Evolutionary conservation across 148 eudicot species (phyloP), one percentile per base, ranked within the genome.

Genomic region (Rhododendron kiyosumense): DNA sequence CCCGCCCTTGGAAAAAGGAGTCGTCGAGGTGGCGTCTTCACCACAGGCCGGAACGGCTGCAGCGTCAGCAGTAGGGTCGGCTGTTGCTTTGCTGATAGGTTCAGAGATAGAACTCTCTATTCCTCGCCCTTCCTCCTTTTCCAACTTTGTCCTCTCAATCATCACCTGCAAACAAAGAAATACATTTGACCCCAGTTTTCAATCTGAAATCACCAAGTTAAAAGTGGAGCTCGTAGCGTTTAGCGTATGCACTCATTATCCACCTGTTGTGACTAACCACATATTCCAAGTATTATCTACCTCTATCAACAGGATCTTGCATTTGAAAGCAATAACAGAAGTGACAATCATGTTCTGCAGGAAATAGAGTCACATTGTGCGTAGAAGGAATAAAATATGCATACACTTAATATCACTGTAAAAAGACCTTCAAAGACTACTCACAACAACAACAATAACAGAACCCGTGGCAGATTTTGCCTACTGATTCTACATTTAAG

Each of bases 91-190:
- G 73, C 30, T n/a, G 73, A 1, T 26, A n/a, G 73, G 4, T 65
- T 65, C 73, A 3, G 73, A 65, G 32, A 65, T 65, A 0, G 32
- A 65, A 26, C 73, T 67, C 30, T 67, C 34, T 67, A 34, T 26
- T 67, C 73, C 34, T 67, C 14, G 89, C 32, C 95, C 94, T 91
- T 95, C 98, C 85, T 94, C 98, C 86, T 94, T 96, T 87, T 94
- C 96, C 84, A 92, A 34, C 83, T 96, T 96, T 90, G 91, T 88
- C 87, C 94, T 93, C 71, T 90, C 89, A 67, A 90, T 90, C 98
- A 94, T 95, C 49, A 90, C 93, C 98, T 95, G 84, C 85, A 85
- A 65, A 65, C 28, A 6, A 80, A 12, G 34, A 69, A 69, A 28
- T 10, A 54, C 51, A 11, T 48, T 52, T 52, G 57, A 52, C 57